phyloP scores from a whole-genome alignment of 164 flowering plant genomes.

The Vitis riparia region DNA sequence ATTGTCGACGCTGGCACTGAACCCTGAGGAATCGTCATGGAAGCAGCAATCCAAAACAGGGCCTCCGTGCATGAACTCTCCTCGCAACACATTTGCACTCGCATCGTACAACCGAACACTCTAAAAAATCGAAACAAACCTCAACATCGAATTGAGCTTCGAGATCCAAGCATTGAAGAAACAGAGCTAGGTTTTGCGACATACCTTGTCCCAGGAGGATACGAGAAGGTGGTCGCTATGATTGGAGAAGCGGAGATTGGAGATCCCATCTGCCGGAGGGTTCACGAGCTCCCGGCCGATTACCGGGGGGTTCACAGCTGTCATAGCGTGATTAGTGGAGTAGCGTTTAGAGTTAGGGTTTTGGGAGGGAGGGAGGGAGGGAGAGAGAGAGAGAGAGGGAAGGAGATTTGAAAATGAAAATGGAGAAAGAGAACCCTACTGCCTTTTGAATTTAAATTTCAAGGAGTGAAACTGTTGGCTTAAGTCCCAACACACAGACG shows the following conservation, averaged over 20 bases:
- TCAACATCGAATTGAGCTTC: slow-evolving; percentile 6
- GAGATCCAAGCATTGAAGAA: neutral
- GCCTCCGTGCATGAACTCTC: slow-evolving; percentile 91
- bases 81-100: slow-evolving; percentile 67
- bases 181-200: neutral
- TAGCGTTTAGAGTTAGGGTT: slow-evolving; percentile 9
- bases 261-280: slow-evolving; percentile 92
- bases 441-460: neutral
- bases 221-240: slow-evolving; percentile 94
- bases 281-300: slow-evolving; percentile 78
- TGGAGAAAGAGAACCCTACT: neutral
- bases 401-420: slow-evolving; percentile 17
- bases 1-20: slow-evolving; percentile 78
- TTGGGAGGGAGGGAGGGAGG: slow-evolving; percentile 13
- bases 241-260: slow-evolving; percentile 93
- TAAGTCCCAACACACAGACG: too few relatives aligned
- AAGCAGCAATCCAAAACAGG: slow-evolving; percentile 96
- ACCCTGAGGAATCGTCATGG: slow-evolving; percentile 95
- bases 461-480: too few relatives aligned
- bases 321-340: slow-evolving; percentile 30
- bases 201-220: slow-evolving; percentile 97
- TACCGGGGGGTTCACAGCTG: slow-evolving; percentile 43
- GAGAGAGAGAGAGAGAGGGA: slow-evolving; percentile 25
- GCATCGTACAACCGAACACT: slow-evolving; percentile 90
- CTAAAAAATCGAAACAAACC: slow-evolving; percentile 27